These are phyloP conservation scores for Medicago lupulina DNA, from an alignment of 306 rosid genomes.

Conservation along the genomic window DNA sequence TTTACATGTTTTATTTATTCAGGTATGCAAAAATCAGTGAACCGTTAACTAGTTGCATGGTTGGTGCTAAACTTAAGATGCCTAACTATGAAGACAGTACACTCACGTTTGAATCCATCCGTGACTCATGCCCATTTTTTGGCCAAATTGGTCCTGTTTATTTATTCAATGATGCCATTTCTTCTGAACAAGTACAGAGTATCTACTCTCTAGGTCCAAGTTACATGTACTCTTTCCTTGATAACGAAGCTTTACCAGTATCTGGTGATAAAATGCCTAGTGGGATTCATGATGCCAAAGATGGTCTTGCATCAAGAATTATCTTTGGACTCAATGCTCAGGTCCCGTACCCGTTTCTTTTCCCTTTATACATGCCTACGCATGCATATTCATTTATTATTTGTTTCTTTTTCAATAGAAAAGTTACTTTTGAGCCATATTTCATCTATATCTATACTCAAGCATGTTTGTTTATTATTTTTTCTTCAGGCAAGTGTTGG, in stretches of 20 bases:
- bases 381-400: neutral
- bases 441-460: constrained; percentile 24
- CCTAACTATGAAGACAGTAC: constrained; percentile 64
- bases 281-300: constrained; percentile 88
- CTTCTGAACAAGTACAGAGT: constrained; percentile 89
- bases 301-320: constrained; percentile 85
- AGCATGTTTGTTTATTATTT: constrained; percentile 35
- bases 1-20: constrained; percentile 45
- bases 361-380: neutral
- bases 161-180: constrained; percentile 81
- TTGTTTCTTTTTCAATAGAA: constrained; percentile 28
- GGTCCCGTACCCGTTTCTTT: constrained; percentile 52
- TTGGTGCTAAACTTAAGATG: constrained; percentile 79
- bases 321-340: constrained; percentile 95
- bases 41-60: constrained; percentile 70
- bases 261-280: constrained; percentile 70
- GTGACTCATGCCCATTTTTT: constrained; percentile 75
- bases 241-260: constrained; percentile 76
- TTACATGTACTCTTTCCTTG: constrained; percentile 96
- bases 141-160: constrained; percentile 97
- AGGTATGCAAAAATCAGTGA: constrained; percentile 96
- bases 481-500: constrained; percentile 87
- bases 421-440: neutral
- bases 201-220: constrained; percentile 95
- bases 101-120: constrained; percentile 60